Evolutionary conservation across 1,284 basidiomycete species (phyloP), one percentile per base, ranked within the genome.

Genomic region (Omphalotus olearius): DNA sequence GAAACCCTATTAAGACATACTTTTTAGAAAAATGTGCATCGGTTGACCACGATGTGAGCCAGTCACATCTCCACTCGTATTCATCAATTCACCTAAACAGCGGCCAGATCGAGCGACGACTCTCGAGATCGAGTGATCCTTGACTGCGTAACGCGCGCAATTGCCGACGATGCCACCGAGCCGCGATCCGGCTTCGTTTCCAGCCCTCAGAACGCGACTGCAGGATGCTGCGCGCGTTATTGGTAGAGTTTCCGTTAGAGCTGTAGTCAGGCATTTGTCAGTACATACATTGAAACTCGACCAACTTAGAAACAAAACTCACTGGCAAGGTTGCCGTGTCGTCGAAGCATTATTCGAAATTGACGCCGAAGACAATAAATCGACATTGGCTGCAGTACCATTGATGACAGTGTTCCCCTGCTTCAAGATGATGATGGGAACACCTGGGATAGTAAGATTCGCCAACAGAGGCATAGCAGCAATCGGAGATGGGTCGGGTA

Each of bases 401-500:
- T 23, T 23, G 23, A 23, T 23, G 43, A 25, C 9, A 26, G 16
- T 5, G 43, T 28, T 28, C 11, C 13, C 16, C 30, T 45, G 43
- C 43, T 30, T 33, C 30, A 33, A 9, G 9, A 33, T 33, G 14
- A 28, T 40, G 6, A 13, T 30, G 3, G 26, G 47, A 23, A 41
- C 14, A 7, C 16, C 36, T 3, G 52, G 35, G 13, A 40, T 44
- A 11, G 51, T 26, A 25, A 47, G n/a, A 18, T 50, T 51, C 14
- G 38, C 47, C 18, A 69, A 56, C 2, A 67, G 57, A 13, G 73
- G 73, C 23, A 74, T 53, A 4, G 62, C 53, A 2, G 71, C 72
- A 25, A 62, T 64, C 3, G 71, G 71, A 1, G 67, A 64, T 17
- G 72, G 72, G 13, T 65, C 59, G 0, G 72, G 71, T 6, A 73